Evolutionary conservation across 2,329 filamentous ascomycete genomes (phyloP), one percentile per base, ranked within the genome.

Genomic region (Epicoccum nigrum): DNA sequence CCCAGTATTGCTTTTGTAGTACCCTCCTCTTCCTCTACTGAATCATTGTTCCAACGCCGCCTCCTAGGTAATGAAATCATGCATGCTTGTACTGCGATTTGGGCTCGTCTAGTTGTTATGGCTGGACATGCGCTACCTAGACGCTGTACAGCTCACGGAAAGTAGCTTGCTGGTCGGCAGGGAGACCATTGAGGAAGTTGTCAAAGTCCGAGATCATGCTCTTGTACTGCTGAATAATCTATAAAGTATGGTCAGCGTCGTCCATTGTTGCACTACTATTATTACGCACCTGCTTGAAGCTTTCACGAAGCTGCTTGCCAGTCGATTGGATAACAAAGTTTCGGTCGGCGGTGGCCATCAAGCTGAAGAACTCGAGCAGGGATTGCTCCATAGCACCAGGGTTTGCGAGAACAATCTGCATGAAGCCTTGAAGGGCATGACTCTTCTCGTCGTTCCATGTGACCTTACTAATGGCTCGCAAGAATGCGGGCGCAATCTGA

Each of bases 381-480:
- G 86, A 89, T 61, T 87, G 87, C 75, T 97, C 94, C 85, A 99
- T 93, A 2, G 92, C 91, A 68, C 92, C 85, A 0, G 94, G 94
- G 66, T 97, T 97, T 67, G 86, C 85, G 55, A 89, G 83, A 3
- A 97, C 89, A 39, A 96, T 83, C 61, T 88, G 82, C 46, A 90
- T 89, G 76, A 99, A 97, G 0, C 94, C 94, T 65, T 90, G 86
- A 72, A 97, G 90, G 0, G 94, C 93, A 20, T 92, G 92, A 1
- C 89, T 91, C 77, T 99, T 99, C 75, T 99, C 94, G 54, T 96
- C 90, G 2, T 91, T 93, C 66, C 90, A 87, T 44, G 91, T 88
- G 25, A 97, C 88, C 57, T 91, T 89, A 54, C 85, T 83, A 83
- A 99, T 95, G 2, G 87, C 85, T 43, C 79, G 81, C 45, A 99